Evolutionary conservation across 768 basidiomycete species (phyloP).

Genomic region (Tylopilus subfusipes): DNA sequence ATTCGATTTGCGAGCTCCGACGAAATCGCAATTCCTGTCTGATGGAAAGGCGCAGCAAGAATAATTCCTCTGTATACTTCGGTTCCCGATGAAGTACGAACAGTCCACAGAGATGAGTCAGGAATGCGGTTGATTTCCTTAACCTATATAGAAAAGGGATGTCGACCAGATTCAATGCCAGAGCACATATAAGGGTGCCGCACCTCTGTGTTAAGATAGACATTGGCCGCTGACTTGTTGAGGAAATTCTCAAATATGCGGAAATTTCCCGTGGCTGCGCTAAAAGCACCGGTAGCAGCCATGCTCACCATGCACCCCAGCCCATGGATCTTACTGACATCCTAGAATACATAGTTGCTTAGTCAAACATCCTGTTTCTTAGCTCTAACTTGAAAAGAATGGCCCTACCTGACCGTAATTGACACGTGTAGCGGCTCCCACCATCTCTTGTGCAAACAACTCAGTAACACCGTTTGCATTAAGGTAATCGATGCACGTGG

Average conservation of each 20-base stretch:
- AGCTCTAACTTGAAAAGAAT: background rate
- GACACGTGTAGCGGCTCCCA: constrained; percentile 77
- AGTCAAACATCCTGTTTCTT: background rate
- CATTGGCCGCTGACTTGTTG: constrained; percentile 59
- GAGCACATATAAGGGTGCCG: background rate
- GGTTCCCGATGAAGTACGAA: constrained; percentile 47
- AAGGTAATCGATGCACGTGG: constrained; percentile 58
- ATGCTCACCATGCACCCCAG: constrained; percentile 70
- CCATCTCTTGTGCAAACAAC: constrained; percentile 65
- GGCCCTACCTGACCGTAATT: constrained; percentile 72
- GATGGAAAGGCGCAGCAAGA: constrained; percentile 83
- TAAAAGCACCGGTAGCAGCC: constrained; percentile 63
- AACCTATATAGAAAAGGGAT: constrained; percentile 38
- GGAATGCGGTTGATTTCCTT: constrained; percentile 45
- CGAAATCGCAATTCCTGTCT: constrained; percentile 54
- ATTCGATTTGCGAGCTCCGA: constrained; percentile 47
- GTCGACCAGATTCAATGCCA: background rate
- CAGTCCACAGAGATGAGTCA: constrained; percentile 48
- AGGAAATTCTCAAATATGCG: constrained; percentile 83
- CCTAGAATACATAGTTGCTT: constrained; percentile 35
- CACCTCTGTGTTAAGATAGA: constrained; percentile 72
- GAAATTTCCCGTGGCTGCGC: constrained; percentile 77
- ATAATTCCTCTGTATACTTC: constrained; percentile 70
- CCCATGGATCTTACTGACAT: constrained; percentile 70
- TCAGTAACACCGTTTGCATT: constrained; percentile 49